phyloP scores from a whole-genome alignment of 2,329 filamentous ascomycete genomes.

The Xylaria sp. region DNA sequence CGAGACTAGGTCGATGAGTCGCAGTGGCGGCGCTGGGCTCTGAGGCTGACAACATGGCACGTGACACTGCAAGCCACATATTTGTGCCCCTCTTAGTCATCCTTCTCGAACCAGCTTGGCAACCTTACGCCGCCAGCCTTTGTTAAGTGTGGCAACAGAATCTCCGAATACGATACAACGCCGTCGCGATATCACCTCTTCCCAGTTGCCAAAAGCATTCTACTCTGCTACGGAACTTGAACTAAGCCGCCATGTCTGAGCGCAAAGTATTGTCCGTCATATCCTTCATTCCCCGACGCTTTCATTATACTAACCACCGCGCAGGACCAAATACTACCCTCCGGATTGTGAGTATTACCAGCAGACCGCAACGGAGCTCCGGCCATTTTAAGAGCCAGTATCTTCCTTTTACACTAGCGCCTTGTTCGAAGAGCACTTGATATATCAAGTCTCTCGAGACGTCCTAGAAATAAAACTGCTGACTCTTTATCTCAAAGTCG shows the following conservation, averaged over 20 bases:
- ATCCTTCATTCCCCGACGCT: constrained; percentile 2
- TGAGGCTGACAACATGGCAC: constrained; percentile 21
- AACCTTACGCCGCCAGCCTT: not conserved
- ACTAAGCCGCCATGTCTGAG: constrained; percentile 47
- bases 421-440: not conserved
- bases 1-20: not conserved
- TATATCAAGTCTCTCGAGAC: not conserved
- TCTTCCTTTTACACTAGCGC: not conserved
- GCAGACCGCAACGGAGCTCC: not conserved
- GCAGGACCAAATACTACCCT: constrained; percentile 60
- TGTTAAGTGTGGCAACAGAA: not conserved
- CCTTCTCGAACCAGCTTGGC: not conserved
- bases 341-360: constrained; percentile 63
- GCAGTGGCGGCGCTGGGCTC: not conserved
- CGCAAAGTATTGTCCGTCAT: constrained; percentile 48
- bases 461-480: not conserved
- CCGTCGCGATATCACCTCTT: not conserved
- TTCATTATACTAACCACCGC: constrained; percentile 27
- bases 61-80: constrained; percentile 18
- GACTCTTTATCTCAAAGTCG: constrained; percentile 52
- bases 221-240: not conserved
- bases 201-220: not conserved
- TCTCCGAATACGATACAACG: not conserved
- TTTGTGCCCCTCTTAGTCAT: not conserved
- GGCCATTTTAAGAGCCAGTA: not conserved